A percentile compares a stretch with the other conserved stretches of the same genome.
These are phyloP conservation scores for Globisporangium solare DNA, from an alignment of 352 stramenopile species.

Conservation along the genomic window DNA sequence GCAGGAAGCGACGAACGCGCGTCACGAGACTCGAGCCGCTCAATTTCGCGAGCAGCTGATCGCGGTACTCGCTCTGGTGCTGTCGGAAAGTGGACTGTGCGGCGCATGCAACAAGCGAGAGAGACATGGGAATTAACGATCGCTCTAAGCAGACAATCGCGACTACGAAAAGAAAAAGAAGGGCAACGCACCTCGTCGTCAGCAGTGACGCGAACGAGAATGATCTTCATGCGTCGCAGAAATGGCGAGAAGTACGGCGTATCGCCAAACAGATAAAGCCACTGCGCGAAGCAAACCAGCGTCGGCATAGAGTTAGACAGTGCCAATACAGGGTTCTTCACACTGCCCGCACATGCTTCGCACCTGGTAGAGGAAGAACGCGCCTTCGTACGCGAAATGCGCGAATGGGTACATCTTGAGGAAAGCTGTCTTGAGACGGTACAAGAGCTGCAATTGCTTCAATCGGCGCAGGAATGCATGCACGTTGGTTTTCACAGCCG, in stretches of 20 bases:
- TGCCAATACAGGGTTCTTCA: no score
- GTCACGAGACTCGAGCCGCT: slow-evolving; percentile 34
- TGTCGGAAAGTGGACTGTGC: slow-evolving; percentile 42
- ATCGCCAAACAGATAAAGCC: slow-evolving; percentile 83
- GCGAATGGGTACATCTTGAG: slow-evolving; percentile 65
- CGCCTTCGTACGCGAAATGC: slow-evolving; percentile 76
- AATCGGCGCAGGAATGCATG: slow-evolving; percentile 42
- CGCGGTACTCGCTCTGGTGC: slow-evolving; percentile 48
- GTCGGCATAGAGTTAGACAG: background rate
- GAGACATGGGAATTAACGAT: background rate
- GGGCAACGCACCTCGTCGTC: slow-evolving; percentile 51
- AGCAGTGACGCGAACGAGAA: slow-evolving; percentile 65
- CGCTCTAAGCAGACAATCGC: background rate
- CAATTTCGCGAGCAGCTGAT: slow-evolving; percentile 45
- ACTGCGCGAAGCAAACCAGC: slow-evolving; percentile 24
- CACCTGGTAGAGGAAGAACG: slow-evolving; percentile 81
- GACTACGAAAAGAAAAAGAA: background rate
- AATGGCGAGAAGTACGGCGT: slow-evolving; percentile 83
- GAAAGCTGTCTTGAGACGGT: slow-evolving; percentile 51
- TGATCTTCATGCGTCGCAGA: slow-evolving; percentile 60
- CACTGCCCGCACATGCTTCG: background rate
- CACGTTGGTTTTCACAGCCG: slow-evolving; percentile 12
- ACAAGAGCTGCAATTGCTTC: slow-evolving; percentile 41
- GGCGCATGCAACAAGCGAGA: background rate
- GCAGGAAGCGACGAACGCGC: slow-evolving; percentile 32